Base-by-base conservation (phyloP, 108 stramenopile genomes). In the Seminavis robusta region DNA sequence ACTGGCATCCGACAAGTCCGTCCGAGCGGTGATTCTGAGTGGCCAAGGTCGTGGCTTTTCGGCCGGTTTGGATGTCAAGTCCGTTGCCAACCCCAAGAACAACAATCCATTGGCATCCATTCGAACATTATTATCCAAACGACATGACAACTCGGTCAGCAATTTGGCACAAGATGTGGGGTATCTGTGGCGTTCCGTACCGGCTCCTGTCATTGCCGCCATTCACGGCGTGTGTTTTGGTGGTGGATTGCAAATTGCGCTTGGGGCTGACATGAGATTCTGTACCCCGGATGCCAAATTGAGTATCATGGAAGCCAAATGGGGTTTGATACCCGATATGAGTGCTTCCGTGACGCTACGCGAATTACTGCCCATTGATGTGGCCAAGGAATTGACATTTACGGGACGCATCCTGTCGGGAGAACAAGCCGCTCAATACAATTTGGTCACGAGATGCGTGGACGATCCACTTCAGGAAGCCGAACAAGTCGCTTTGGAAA, bases 291-390 rank as follows among this genome's bases (percentile, higher is more conserved):
- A 89, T 61, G 88, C 87, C 29, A 56, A 85, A 67, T 71, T 95
- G 1, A 71, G 73, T 33, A 84, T 95, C 30, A 95, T 95, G 94
- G 94, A 95, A 74, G 65, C 84, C 8, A 84, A 92, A 43, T 95
- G 91, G 90, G 94, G 94, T 5, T 53, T 95, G 26, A 89, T 95
- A 13, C 94, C 94, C 7, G 94, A 95, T 52, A 94, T 94, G 94
- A 56, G 74, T n/a, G 83, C 72, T n/a, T 67, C 76, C 15, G 48
- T 92, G 4, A 70, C 80, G 8, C 54, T 95, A 13, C 63, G 85
- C 26, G 94, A 95, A 50, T 47, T 91, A 7, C 61, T 90, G 9
- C 57, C 72, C 4, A 83, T 85, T 10, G 94, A 95, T 50, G 74
- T 85, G 1, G 90, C 89, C 31, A 90, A 92, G 55, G 94, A 95